phyloP scores from a whole-genome alignment of 768 basidiomycete genomes.

The Gloeophyllum trabeum region DNA sequence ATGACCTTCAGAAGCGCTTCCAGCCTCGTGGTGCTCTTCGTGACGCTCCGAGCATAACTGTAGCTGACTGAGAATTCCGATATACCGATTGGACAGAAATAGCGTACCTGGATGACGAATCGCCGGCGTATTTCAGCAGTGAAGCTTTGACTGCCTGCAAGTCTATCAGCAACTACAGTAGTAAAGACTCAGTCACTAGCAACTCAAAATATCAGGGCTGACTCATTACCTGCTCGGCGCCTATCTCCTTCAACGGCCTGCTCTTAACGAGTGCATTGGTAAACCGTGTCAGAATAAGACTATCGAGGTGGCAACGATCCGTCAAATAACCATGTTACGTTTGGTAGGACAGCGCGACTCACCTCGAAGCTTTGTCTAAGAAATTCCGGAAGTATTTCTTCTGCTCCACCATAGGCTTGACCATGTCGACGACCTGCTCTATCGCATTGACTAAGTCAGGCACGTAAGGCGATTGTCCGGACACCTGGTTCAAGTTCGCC shows the following conservation, averaged over 20 bases:
- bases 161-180: constrained; percentile 74
- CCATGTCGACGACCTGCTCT: constrained; percentile 64
- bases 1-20: constrained; percentile 95
- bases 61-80: constrained; percentile 8
- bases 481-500: constrained; percentile 73
- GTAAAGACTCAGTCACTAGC: constrained; percentile 1
- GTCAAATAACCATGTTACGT: constrained; percentile 1
- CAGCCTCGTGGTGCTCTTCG: constrained; percentile 68
- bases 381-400: constrained; percentile 93
- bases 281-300: constrained; percentile 77
- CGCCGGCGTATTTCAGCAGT: constrained; percentile 76
- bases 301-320: no score
- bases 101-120: constrained; percentile 43
- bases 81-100: constrained; percentile 1
- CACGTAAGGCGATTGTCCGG: constrained; percentile 75
- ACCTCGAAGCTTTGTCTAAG: constrained; percentile 92
- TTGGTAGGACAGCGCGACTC: no score
- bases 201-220: neutral
- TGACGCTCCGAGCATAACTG: constrained; percentile 77
- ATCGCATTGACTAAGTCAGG: constrained; percentile 64
- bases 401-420: constrained; percentile 79
- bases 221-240: constrained; percentile 77
- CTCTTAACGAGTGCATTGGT: constrained; percentile 85
- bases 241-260: constrained; percentile 82
- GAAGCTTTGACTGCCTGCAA: constrained; percentile 79